Evolutionary conservation across 1,284 basidiomycete species (phyloP).

Genomic region (Malassezia slooffiae): DNA sequence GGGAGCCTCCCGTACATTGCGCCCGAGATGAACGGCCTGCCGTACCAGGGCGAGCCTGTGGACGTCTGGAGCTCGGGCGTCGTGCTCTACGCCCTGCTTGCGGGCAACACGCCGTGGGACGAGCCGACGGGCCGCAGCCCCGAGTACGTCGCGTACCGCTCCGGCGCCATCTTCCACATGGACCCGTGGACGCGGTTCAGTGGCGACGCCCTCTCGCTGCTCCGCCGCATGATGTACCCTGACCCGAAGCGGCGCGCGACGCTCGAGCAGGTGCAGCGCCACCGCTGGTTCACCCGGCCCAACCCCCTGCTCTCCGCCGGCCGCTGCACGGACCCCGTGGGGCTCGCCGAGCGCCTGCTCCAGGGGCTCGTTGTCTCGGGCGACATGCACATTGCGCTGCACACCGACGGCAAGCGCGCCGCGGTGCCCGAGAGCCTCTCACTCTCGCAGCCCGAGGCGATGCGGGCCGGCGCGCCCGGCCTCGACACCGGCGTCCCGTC

Average conservation of each 20-base stretch:
- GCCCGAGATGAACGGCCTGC: conserved; percentile 56
- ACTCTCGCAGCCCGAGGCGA: conserved; percentile 41
- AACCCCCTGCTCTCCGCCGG: conserved; percentile 35
- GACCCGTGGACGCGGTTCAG: conserved; percentile 71
- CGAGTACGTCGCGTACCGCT: conserved; percentile 67
- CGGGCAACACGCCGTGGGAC: conserved; percentile 96
- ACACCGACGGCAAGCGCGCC: conserved; percentile 39
- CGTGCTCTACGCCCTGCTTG: conserved; percentile 83
- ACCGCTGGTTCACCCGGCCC: conserved; percentile 39
- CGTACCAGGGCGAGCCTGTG: conserved; percentile 81
- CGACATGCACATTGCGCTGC: conserved; percentile 37
- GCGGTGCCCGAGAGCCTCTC: conserved; percentile 39
- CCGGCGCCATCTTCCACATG: conserved; percentile 60
- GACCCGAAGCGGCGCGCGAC: conserved; percentile 28
- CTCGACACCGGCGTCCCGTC: conserved; percentile 21
- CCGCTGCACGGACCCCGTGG: conserved; percentile 39
- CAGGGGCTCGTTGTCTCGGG: conserved; percentile 42
- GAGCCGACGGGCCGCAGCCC: conserved; percentile 69
- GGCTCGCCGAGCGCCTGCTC: conserved; percentile 41
- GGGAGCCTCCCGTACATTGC: conserved; percentile 92
- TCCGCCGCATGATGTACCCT: conserved; percentile 39
- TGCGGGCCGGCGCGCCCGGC: conserved; percentile 22
- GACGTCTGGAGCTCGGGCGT: conserved; percentile 91
- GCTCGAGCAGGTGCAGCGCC: conserved; percentile 36
- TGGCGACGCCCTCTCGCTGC: conserved; percentile 50